phyloP scores from a whole-genome alignment of 306 rosid species.

The Alnus glutinosa region DNA sequence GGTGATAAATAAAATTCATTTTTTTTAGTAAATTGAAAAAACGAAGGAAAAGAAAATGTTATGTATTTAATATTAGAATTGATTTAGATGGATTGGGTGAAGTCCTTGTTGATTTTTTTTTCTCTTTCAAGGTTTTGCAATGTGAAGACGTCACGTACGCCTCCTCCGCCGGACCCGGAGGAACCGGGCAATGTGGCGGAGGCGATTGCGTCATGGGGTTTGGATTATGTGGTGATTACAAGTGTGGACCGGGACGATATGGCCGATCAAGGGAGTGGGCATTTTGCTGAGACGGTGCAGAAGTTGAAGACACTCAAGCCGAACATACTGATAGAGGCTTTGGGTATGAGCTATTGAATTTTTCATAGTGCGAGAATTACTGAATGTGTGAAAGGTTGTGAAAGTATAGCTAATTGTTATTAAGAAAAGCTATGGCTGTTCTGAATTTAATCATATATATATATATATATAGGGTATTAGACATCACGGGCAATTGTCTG shows the following conservation, averaged over 20 bases:
- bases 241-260: conserved; percentile 98
- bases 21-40: not conserved
- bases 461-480: conserved; percentile 11
- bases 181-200: conserved; percentile 99
- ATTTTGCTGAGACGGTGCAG: conserved; percentile 92
- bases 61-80: not conserved
- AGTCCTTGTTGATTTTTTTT: not conserved
- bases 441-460: conserved; percentile 9
- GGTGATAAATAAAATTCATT: conserved; percentile 34
- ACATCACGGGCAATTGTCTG: conserved; percentile 1
- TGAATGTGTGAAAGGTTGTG: conserved; percentile 14
- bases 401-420: conserved; percentile 11
- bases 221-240: conserved; percentile 97
- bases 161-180: conserved; percentile 92
- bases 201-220: conserved; percentile 98
- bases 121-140: conserved; percentile 76
- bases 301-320: conserved; percentile 87
- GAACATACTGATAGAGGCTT: conserved; percentile 87
- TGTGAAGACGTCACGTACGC: conserved; percentile 94
- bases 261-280: conserved; percentile 94
- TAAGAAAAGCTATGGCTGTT: conserved; percentile 20
- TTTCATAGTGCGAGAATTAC: conserved; percentile 7
- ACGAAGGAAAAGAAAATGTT: not conserved
- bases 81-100: not conserved
- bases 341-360: conserved; percentile 49